Evolutionary conservation across 192 early-diverging fungal species (phyloP), one percentile per base, ranked within the genome.

Genomic region (Allomyces arbusculus): DNA sequence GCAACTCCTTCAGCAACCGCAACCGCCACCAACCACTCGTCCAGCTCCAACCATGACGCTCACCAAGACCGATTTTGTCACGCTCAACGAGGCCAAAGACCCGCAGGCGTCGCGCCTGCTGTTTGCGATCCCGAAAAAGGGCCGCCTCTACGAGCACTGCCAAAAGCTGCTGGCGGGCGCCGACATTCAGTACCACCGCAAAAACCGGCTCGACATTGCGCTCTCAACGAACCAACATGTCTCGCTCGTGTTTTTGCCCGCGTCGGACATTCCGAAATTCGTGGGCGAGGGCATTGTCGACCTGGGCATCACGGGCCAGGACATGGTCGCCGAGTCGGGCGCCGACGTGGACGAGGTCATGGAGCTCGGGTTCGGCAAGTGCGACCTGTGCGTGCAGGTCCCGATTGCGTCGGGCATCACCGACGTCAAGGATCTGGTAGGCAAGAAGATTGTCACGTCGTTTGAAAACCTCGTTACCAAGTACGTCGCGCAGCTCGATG

Each of bases 41-140:
- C 33, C 33, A 40, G 7, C 7, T 40, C 33, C 33, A 40, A 40
- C 33, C 3, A 40, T 40, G 33, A 3, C 33, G 33, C 33, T 40
- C 33, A 40, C 33, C 33, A 40, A 40, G 33, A 40, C 33, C 33
- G 33, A 40, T 7, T 40, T 40, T 40, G 7, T 40, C 33, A 40
- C 33, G 33, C 33, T 40, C 33, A 40, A 40, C 33, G 33, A 40
- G 33, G 33, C 33, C 33, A 40, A 40, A 8, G 33, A 40, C 33
- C 33, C 33, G 33, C 33, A 40, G 33, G 7, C 14, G n/a, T 10
- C 65, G 44, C 82, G 87, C 63, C 80, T 97, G 61, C 78, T 95
- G 45, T 94, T 97, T 69, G 94, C 89, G n/a, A 84, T 99, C 63
- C 95, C 95, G 61, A 99, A 99, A 75, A 99, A 99, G 77, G 95